These are phyloP conservation scores for Tuctoria greenei DNA, from an alignment of 176 grass and related monocot genomes.

Conservation along the genomic window DNA sequence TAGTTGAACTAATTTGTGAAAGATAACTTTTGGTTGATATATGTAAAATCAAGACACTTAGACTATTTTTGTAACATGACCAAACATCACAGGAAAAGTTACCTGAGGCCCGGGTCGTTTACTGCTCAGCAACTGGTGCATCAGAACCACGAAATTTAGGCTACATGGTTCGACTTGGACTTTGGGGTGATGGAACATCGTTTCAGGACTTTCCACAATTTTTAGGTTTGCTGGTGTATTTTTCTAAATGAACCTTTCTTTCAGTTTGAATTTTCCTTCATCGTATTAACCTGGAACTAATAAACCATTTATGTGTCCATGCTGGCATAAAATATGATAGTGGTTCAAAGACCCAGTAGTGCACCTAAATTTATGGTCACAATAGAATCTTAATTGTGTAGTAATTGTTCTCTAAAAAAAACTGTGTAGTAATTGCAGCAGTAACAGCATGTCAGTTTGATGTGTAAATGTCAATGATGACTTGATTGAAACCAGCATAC, in stretches of 20 bases:
- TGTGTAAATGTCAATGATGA: slow-evolving; percentile 5
- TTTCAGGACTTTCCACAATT: slow-evolving; percentile 74
- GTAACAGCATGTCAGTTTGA: slow-evolving; percentile 13
- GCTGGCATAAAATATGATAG: slow-evolving; percentile 11
- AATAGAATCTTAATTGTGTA: neutral
- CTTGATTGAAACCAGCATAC: slow-evolving; percentile 13
- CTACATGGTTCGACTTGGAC: slow-evolving; percentile 98
- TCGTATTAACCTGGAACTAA: slow-evolving; percentile 3
- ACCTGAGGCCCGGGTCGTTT: slow-evolving; percentile 80
- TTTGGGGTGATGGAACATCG: slow-evolving; percentile 88
- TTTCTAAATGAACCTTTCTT: slow-evolving; percentile 29
- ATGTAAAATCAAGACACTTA: neutral
- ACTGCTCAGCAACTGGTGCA: slow-evolving; percentile 99
- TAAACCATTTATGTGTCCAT: neutral
- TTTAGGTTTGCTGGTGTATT: slow-evolving; percentile 58
- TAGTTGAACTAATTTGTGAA: neutral
- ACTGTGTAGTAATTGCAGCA: neutral
- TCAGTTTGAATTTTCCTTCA: slow-evolving; percentile 21
- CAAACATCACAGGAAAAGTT: slow-evolving; percentile 69
- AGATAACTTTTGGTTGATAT: slow-evolving; percentile 18
- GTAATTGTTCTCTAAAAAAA: no score
- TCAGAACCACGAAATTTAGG: slow-evolving; percentile 97
- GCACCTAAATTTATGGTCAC: neutral
- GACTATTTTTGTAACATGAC: slow-evolving; percentile 33
- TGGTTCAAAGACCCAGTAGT: neutral